Evolutionary conservation across 768 basidiomycete species (phyloP).

Genomic region (Cystobasidiopsis lactophilus): DNA sequence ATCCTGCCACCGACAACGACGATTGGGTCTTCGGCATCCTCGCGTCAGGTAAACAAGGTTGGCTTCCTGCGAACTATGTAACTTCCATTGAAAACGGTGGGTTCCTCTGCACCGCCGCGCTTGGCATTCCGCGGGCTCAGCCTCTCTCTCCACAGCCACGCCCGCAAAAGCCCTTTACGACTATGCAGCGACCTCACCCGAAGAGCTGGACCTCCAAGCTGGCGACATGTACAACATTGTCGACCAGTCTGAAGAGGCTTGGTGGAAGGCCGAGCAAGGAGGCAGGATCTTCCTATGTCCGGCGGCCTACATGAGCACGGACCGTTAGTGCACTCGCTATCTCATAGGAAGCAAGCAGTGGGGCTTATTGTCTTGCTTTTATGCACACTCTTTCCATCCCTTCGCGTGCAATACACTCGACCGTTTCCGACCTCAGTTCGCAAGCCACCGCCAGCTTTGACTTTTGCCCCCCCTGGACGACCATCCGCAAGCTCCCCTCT

Average conservation of each 20-base stretch:
- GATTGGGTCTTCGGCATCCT: constrained; percentile 62
- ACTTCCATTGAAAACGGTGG: background rate
- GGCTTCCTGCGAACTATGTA: constrained; percentile 22
- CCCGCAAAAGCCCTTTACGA: constrained; percentile 55
- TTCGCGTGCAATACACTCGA: background rate
- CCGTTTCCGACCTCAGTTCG: too few relatives aligned
- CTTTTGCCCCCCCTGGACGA: background rate
- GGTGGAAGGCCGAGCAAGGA: constrained; percentile 87
- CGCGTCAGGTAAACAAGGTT: constrained; percentile 37
- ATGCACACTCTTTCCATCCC: constrained; percentile 21
- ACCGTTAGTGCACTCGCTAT: constrained; percentile 48
- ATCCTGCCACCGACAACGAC: constrained; percentile 55
- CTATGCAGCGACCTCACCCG: constrained; percentile 44
- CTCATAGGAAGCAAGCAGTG: constrained; percentile 36
- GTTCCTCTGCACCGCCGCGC: background rate
- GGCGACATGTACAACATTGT: constrained; percentile 58
- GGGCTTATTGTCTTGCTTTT: constrained; percentile 39
- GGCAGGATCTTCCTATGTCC: constrained; percentile 79
- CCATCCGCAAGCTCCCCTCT: too few relatives aligned
- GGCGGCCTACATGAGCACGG: constrained; percentile 67
- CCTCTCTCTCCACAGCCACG: background rate
- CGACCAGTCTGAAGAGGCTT: constrained; percentile 61
- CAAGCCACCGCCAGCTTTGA: background rate
- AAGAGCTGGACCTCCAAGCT: constrained; percentile 69
- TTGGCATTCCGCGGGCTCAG: background rate